Conservation (phyloP, 1,139 yeast genomes). For the Suhomyces panamericanus region DNA sequence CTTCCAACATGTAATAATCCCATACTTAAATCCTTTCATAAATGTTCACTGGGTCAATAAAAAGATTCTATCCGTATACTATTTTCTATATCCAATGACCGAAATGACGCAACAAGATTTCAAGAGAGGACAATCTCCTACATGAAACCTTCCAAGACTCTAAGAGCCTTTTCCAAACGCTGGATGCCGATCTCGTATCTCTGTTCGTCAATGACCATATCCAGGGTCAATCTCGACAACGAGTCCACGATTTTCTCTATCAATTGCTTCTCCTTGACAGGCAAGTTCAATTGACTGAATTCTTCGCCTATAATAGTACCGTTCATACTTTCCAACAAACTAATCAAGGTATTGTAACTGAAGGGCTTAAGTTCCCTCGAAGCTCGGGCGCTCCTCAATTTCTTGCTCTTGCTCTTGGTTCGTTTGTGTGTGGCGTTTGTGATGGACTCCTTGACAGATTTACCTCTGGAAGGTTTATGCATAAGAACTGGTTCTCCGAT, state of each 20-base stretch:
- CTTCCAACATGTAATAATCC: background rate
- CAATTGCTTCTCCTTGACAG: conserved; percentile 72
- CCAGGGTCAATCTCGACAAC: conserved; percentile 79
- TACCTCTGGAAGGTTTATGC: conserved; percentile 33
- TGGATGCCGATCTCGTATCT: conserved; percentile 79
- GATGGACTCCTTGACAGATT: conserved; percentile 36
- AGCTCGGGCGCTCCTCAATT: conserved; percentile 14
- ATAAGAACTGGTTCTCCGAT: conserved; percentile 40
- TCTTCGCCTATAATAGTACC: conserved; percentile 68
- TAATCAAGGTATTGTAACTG: conserved; percentile 58
- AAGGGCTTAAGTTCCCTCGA: conserved; percentile 46
- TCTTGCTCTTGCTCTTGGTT: conserved; percentile 20
- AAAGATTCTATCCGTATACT: background rate
- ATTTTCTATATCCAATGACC: background rate
- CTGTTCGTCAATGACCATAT: conserved; percentile 80
- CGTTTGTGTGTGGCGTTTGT: conserved; percentile 10
- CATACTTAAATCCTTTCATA: background rate
- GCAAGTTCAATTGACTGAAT: conserved; percentile 71
- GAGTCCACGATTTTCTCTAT: conserved; percentile 86
- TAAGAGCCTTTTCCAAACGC: conserved; percentile 74
- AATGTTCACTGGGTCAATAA: background rate
- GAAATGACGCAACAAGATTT: background rate
- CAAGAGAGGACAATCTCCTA: background rate
- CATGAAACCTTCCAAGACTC: conserved; percentile 79
- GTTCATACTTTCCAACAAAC: conserved; percentile 61